Evolutionary conservation across 129 eudicot genomes (phyloP).

Genomic region (Centrapalus pauciflorus): DNA sequence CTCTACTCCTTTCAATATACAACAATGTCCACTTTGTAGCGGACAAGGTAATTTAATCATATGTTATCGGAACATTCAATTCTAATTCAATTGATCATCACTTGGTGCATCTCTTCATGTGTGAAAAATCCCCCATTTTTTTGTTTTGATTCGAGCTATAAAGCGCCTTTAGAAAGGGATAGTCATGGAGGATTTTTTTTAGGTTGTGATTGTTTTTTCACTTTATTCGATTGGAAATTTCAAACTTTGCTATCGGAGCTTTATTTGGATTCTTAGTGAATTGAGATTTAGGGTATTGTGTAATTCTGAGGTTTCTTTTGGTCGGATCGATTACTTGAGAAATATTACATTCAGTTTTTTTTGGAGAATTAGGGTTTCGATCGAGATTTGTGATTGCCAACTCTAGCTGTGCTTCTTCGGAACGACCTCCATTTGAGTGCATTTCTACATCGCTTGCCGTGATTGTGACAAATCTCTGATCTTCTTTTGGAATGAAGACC

Average conservation of each 20-base stretch:
- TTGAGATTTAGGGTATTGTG: slow-evolving; percentile 28
- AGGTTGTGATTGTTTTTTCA: neutral
- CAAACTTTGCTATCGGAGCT: slow-evolving; percentile 25
- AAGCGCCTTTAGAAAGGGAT: slow-evolving; percentile 34
- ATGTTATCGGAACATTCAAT: slow-evolving; percentile 10
- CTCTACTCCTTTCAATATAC: slow-evolving; percentile 10
- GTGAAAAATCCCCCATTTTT: neutral
- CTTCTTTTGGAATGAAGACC: slow-evolving; percentile 30
- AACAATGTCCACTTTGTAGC: slow-evolving; percentile 33
- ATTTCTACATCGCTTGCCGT: slow-evolving; percentile 7
- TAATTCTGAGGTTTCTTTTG: slow-evolving; percentile 8
- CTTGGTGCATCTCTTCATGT: neutral
- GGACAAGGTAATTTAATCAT: slow-evolving; percentile 30
- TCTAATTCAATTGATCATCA: slow-evolving; percentile 14
- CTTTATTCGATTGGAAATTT: slow-evolving; percentile 29
- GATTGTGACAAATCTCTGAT: slow-evolving; percentile 14
- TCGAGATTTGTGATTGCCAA: slow-evolving; percentile 45
- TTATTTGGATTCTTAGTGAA: slow-evolving; percentile 16
- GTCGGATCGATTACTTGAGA: slow-evolving; percentile 23
- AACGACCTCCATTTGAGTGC: slow-evolving; percentile 1
- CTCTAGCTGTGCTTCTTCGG: slow-evolving; percentile 20
- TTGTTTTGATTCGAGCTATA: slow-evolving; percentile 18
- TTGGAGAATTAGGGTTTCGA: slow-evolving; percentile 47
- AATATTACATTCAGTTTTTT: slow-evolving; percentile 11
- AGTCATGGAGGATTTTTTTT: neutral